These are phyloP conservation scores for Debaryomyces subglobosus DNA, from an alignment of 1,139 yeast species.

Conservation along the genomic window DNA sequence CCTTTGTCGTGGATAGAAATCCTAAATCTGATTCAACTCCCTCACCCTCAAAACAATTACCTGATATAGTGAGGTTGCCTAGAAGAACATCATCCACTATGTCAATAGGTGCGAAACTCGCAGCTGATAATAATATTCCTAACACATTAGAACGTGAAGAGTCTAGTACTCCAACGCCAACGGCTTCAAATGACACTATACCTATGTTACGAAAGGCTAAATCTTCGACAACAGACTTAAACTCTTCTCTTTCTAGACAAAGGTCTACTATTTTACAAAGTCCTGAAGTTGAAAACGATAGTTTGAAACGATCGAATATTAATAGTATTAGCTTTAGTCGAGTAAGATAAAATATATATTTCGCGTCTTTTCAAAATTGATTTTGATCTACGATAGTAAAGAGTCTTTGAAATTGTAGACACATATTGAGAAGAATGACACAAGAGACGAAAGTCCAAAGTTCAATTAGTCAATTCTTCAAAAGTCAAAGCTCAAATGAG, in stretches of 20 bases:
- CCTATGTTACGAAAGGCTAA: slow-evolving; percentile 11
- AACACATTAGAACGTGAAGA: slow-evolving; percentile 11
- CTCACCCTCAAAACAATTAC: slow-evolving; percentile 4
- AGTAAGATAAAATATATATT: slow-evolving; percentile 22
- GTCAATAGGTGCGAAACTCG: slow-evolving; percentile 36
- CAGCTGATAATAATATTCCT: slow-evolving; percentile 26
- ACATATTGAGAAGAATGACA: slow-evolving; percentile 2
- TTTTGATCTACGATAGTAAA: background rate
- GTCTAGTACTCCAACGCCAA: background rate
- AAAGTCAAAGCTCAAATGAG: slow-evolving; percentile 7
- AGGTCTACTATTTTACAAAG: slow-evolving; percentile 9
- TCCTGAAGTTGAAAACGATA: slow-evolving; percentile 5
- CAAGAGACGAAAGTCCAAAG: slow-evolving; percentile 24
- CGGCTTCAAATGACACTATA: background rate
- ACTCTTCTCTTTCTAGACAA: background rate
- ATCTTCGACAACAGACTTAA: slow-evolving; percentile 5
- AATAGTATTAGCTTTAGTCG: slow-evolving; percentile 38
- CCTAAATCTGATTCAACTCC: slow-evolving; percentile 5
- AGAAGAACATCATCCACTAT: slow-evolving; percentile 30
- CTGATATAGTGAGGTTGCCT: slow-evolving; percentile 6
- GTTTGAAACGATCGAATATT: slow-evolving; percentile 11
- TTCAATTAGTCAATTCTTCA: slow-evolving; percentile 33
- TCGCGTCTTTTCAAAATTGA: slow-evolving; percentile 3
- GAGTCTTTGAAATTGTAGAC: background rate
- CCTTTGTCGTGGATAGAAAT: background rate